Percentiles rank a stretch among this genome's conserved stretches.
Evolutionary conservation across 352 stramenopile species (phyloP).

Genomic region (Globisporangium solare): DNA sequence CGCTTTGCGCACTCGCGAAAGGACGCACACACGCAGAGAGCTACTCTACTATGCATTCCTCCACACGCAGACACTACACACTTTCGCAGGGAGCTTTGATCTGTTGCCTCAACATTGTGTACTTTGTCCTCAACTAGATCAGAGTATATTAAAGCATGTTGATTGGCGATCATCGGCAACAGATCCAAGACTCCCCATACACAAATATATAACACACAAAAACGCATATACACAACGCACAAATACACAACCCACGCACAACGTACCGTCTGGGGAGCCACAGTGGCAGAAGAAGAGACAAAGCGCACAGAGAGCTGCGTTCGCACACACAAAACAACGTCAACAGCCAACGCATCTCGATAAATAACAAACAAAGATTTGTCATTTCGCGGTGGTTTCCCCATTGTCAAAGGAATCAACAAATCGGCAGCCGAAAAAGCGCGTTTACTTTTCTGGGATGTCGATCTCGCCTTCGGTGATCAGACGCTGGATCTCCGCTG

Average conservation of each 20-base stretch:
- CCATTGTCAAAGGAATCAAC: conserved; percentile 11
- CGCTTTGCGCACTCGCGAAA: too few relatives aligned
- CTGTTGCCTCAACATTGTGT: conserved; percentile 19
- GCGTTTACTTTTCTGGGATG: conserved; percentile 94
- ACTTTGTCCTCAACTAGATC: conserved; percentile 20
- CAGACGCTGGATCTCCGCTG: conserved; percentile 94
- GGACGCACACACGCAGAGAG: too few relatives aligned
- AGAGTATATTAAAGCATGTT: conserved; percentile 30
- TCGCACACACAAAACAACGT: not conserved
- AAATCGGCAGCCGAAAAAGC: conserved; percentile 4
- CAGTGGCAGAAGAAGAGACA: conserved; percentile 4
- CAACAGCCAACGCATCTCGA: conserved; percentile 2
- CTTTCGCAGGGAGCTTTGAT: conserved; percentile 3
- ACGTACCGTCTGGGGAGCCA: not conserved
- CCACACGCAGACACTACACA: conserved; percentile 2
- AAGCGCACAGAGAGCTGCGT: not conserved
- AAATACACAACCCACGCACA: conserved; percentile 4
- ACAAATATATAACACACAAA: too few relatives aligned
- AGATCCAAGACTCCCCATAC: conserved; percentile 6
- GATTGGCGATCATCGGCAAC: conserved; percentile 21
- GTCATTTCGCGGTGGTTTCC: conserved; percentile 13
- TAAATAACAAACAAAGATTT: conserved; percentile 15
- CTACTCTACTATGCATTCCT: not conserved
- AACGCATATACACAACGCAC: conserved; percentile 2
- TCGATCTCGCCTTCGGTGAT: conserved; percentile 97